Evolutionary conservation across 2,329 filamentous ascomycete species (phyloP).

Genomic region (Penicillium sp.): DNA sequence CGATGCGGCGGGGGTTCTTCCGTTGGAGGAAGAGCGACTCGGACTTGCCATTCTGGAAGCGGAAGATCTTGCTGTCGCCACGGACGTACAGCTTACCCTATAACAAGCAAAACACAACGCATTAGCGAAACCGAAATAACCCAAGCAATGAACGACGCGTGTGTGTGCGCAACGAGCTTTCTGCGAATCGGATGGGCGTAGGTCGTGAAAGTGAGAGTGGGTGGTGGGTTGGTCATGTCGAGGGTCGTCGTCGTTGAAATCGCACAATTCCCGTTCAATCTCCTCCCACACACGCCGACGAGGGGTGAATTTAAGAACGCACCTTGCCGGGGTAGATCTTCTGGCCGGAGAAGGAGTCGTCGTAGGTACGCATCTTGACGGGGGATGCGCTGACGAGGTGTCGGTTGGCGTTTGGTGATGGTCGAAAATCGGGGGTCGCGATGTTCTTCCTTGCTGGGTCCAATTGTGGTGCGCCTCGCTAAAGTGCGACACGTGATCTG

Average conservation of each 20-base stretch:
- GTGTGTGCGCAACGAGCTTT: background rate
- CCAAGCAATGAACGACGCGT: background rate
- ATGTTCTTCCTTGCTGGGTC: conserved; percentile 42
- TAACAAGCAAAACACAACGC: conserved; percentile 41
- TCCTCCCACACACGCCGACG: conserved; percentile 22
- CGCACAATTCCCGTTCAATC: conserved; percentile 24
- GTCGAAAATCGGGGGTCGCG: conserved; percentile 50
- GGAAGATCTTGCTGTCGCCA: conserved; percentile 99
- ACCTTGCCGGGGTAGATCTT: conserved; percentile 84
- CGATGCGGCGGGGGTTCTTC: conserved; percentile 99
- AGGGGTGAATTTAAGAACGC: conserved; percentile 47
- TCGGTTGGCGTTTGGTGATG: conserved; percentile 53
- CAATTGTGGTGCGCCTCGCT: conserved; percentile 55
- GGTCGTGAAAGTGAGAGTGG: background rate
- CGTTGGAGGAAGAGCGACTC: conserved; percentile 99
- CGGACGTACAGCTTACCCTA: conserved; percentile 99
- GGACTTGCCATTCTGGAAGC: conserved; percentile 99
- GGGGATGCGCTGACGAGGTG: conserved; percentile 54
- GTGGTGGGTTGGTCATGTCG: conserved; percentile 8
- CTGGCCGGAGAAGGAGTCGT: conserved; percentile 77
- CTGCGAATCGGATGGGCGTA: background rate
- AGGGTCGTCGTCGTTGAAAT: conserved; percentile 24
- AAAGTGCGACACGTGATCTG: conserved; percentile 52
- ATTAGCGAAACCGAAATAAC: conserved; percentile 31
- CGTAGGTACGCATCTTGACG: conserved; percentile 76